These are phyloP conservation scores for Imleria badia DNA, from an alignment of 768 basidiomycete species.

Conservation along the genomic window DNA sequence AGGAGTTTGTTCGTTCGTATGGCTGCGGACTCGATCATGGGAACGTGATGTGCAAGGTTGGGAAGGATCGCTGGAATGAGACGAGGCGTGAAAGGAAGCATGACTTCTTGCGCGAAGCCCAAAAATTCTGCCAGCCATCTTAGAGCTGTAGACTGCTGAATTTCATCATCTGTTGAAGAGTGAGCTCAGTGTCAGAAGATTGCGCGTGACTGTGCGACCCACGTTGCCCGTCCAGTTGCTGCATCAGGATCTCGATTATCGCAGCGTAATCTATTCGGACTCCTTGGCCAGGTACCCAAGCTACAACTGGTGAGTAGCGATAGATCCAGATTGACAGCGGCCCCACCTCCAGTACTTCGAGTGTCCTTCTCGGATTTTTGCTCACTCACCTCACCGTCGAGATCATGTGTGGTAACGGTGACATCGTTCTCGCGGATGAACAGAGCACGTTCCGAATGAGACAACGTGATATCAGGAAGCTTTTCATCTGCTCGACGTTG, in stretches of 20 bases:
- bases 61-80: conserved; percentile 92
- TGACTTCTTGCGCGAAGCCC: conserved; percentile 82
- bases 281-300: conserved; percentile 93
- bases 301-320: conserved; percentile 35
- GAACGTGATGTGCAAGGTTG: conserved; percentile 89
- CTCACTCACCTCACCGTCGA: conserved; percentile 46
- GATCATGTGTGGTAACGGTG: conserved; percentile 31
- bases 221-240: conserved; percentile 85
- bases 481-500: conserved; percentile 49
- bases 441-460: conserved; percentile 54
- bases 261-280: conserved; percentile 88
- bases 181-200: conserved; percentile 1
- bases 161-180: conserved; percentile 67
- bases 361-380: conserved; percentile 45
- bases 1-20: conserved; percentile 84
- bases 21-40: conserved; percentile 86
- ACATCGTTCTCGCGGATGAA: conserved; percentile 53
- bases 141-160: conserved; percentile 92
- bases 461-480: conserved; percentile 57
- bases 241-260: conserved; percentile 90
- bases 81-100: conserved; percentile 92
- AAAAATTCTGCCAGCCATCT: conserved; percentile 92
- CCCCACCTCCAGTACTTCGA: conserved; percentile 64
- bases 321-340: not conserved
- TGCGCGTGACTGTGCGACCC: conserved; percentile 30